Evolutionary conservation across 768 basidiomycete species (phyloP), one percentile per base, ranked within the genome.

Genomic region (Hypholoma fasciculare): DNA sequence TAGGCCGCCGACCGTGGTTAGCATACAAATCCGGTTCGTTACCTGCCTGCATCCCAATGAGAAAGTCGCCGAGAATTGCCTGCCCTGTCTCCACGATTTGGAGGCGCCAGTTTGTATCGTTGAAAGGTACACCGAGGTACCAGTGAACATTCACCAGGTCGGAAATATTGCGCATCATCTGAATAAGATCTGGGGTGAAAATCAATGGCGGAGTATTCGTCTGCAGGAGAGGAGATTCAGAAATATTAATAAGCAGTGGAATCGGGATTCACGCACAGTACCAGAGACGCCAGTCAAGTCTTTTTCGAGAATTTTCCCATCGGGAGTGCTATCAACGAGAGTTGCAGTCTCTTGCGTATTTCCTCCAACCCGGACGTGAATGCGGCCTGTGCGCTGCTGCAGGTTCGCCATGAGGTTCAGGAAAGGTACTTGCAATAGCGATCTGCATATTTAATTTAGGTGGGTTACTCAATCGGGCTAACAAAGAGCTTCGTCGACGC

Each of bases 321-420:
- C 87, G 3, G 82, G 84, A 59, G 64, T 71, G 1, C 77, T 72
- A 1, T 73, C 65, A 16, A 92, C 88, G 42, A 92, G 76, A 0
- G 86, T 89, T 27, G 83, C 83, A 27, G 74, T 78, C 58, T 94
- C 92, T 67, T 93, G 92, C 0, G 87, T 86, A 70, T 92, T 93
- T 34, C 81, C 82, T 0, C 48, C 48, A 7, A 49, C 48, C 16
- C 48, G 48, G 20, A 49, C 27, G 27, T 49, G 19, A 23, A 49
- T 49, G 4, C 48, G 48, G 16, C 48, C 91, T 7, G 80, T 82
- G 27, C 92, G 81, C 55, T 82, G 76, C 51, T 76, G 77, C 6
- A 94, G 74, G 61, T 89, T 88, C 7, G 84, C 77, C 74, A 94
- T 82, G 30, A 92, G 78, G 69, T 93, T 93, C n/a, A 92, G 78